phyloP scores from a whole-genome alignment of 192 early-diverging fungal genomes.

The Helicostylum pulchrum region DNA sequence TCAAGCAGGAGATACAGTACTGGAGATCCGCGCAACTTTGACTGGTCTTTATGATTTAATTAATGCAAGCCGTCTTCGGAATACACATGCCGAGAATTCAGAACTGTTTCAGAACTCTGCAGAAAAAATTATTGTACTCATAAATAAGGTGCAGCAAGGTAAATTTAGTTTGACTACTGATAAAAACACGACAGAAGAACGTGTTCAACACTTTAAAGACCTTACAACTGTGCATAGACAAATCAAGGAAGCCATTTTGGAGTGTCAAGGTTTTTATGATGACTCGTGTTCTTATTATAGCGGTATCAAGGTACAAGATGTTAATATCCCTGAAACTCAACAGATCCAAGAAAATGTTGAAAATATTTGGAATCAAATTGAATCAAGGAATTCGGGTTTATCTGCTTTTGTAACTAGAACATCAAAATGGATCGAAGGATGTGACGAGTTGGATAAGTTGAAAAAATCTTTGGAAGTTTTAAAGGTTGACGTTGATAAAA shows the following conservation, averaged over 20 bases:
- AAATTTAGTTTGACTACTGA: constrained; percentile 2
- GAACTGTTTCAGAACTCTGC: background rate
- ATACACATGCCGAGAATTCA: constrained; percentile 17
- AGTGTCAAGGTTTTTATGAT: constrained; percentile 27
- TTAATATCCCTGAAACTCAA: background rate
- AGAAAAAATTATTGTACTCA: background rate
- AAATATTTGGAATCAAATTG: background rate
- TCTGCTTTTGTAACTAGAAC: constrained; percentile 4
- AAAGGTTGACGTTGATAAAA: background rate
- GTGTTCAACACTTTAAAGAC: constrained; percentile 4
- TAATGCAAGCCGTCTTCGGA: constrained; percentile 13
- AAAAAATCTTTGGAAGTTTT: background rate
- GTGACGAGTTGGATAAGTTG: constrained; percentile 9
- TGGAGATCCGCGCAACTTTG: constrained; percentile 3
- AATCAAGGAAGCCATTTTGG: constrained; percentile 4
- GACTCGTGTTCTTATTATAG: constrained; percentile 20
- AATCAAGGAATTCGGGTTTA: background rate
- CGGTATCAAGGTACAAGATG: constrained; percentile 17
- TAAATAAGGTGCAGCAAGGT: too few relatives aligned
- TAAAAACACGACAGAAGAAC: background rate
- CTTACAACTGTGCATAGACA: constrained; percentile 4
- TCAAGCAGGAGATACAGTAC: constrained; percentile 12
- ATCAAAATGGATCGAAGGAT: constrained; percentile 11
- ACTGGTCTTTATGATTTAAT: constrained; percentile 16
- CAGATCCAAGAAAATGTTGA: constrained; percentile 12